These are phyloP conservation scores for Inonotus obliquus DNA, from an alignment of 1,284 basidiomycete genomes.

Conservation along the genomic window DNA sequence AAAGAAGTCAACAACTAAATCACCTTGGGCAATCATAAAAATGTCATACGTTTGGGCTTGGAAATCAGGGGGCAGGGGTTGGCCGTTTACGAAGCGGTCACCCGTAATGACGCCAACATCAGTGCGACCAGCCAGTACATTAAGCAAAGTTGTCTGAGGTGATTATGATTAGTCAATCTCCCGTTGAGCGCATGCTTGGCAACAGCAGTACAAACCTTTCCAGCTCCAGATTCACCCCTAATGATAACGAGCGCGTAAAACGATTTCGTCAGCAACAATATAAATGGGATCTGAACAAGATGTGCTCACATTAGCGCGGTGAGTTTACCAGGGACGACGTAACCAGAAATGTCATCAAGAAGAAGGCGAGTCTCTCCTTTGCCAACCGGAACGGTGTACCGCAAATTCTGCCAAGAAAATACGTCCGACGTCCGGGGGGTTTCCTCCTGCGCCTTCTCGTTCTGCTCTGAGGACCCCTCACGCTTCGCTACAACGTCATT, in stretches of 20 bases:
- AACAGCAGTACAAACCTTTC: slow-evolving; percentile 57
- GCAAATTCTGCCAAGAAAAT: slow-evolving; percentile 62
- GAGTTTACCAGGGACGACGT: slow-evolving; percentile 76
- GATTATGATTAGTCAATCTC: slow-evolving; percentile 23
- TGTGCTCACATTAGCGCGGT: slow-evolving; percentile 59
- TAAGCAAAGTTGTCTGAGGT: slow-evolving; percentile 71
- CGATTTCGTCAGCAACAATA: not conserved
- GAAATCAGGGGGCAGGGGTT: slow-evolving; percentile 68
- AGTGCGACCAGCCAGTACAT: slow-evolving; percentile 80
- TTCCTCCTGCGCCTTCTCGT: slow-evolving; percentile 20
- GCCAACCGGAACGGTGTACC: slow-evolving; percentile 58
- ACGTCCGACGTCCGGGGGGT: slow-evolving; percentile 35
- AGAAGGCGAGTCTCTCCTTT: slow-evolving; percentile 53
- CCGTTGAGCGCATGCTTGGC: not conserved
- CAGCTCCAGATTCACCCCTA: slow-evolving; percentile 70
- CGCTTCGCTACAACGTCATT: not conserved
- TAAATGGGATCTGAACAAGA: not conserved
- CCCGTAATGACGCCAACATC: slow-evolving; percentile 79
- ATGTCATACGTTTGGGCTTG: slow-evolving; percentile 54
- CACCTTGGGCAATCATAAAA: not conserved
- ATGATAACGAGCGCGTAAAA: not conserved
- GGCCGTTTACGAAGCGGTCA: slow-evolving; percentile 75
- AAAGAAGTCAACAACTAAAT: slow-evolving; percentile 7
- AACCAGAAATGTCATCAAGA: slow-evolving; percentile 79
- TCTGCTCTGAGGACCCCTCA: slow-evolving; percentile 5